Base-by-base conservation (phyloP, 1,284 basidiomycete genomes). In the Tylopilus sp. region DNA sequence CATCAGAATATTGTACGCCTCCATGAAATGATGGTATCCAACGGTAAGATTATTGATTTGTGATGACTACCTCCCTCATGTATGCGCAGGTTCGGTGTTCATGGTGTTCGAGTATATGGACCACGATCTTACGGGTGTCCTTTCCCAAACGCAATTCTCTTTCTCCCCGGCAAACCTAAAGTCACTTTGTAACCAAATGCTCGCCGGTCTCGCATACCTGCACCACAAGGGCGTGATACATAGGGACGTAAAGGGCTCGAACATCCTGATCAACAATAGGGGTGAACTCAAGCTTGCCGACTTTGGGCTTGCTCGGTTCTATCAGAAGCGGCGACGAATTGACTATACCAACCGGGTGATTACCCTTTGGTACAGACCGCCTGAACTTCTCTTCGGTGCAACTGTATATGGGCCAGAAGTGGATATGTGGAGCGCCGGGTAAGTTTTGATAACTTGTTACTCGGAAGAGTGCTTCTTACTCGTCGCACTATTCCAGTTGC, bases 71-170 rank as follows among this genome's bases (percentile, higher is more conserved):
- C 45, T 50, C 39, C 46, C 58, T 54, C 43, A 63, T 52, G 29
- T 48, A 45, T 17, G 43, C 46, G 14, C 58, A 94, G 94, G 92
- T 49, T 89, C 90, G 37, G 92, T 97, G 18, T 97, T 94, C 71
- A 99, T 99, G 94, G 95, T 99, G 26, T 94, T 99, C 64, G 94
- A 99, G 70, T 99, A 99, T 69, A 94, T 98, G 91, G 94, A 99
- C 64, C 95, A 99, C 68, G 96, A 99, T 66, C 77, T 99, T 46
- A 97, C 94, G 3, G 97, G 97, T 2, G 80, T 99, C 47, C 77
- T 99, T 12, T 90, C 92, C 1, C 94, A 98, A 70, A 91, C 84
- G 0, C 83, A 91, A 67, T 94, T 90, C 60, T 74, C 67, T 38
- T 97, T 99, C 65, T 79, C 81, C 1, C 78, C 83, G 15, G 91